These are phyloP conservation scores for Saccharata proteae DNA, from an alignment of 2,329 filamentous ascomycete genomes.

Conservation along the genomic window DNA sequence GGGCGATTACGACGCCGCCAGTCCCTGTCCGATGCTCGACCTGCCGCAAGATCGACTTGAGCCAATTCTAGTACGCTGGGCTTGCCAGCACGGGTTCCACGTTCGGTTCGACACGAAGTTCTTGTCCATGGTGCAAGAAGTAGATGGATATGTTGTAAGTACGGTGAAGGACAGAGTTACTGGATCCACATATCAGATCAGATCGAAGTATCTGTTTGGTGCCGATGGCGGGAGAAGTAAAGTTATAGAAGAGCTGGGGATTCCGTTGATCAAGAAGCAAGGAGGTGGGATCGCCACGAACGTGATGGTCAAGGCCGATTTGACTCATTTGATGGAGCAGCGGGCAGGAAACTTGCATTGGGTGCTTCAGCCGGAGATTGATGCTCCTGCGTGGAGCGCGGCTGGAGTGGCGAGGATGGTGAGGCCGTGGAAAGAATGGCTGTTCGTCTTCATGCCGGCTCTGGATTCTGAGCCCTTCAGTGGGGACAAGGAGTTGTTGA, in stretches of 20 bases:
- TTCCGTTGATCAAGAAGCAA: constrained; percentile 34
- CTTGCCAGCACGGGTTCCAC: constrained; percentile 25
- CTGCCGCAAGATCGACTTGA: constrained; percentile 33
- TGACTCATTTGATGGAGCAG: constrained; percentile 36
- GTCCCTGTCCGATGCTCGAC: constrained; percentile 31
- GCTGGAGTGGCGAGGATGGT: constrained; percentile 45
- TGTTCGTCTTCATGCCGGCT: constrained; percentile 22
- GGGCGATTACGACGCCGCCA: constrained; percentile 30
- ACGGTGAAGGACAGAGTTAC: constrained; percentile 27
- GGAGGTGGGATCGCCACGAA: constrained; percentile 40
- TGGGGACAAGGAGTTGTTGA: constrained; percentile 5
- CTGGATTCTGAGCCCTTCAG: not conserved
- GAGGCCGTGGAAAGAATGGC: constrained; percentile 51
- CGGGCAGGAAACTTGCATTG: constrained; percentile 50
- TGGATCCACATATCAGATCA: constrained; percentile 30
- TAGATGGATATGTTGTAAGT: constrained; percentile 21
- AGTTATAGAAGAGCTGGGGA: constrained; percentile 33
- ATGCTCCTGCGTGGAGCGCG: constrained; percentile 42
- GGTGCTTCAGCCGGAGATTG: constrained; percentile 43
- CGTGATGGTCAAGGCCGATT: constrained; percentile 38
- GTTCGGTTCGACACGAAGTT: constrained; percentile 29
- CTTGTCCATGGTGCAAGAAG: constrained; percentile 15
- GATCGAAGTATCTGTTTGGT: constrained; percentile 46
- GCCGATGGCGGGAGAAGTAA: constrained; percentile 42
- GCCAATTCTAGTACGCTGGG: constrained; percentile 29